Percentiles rank a stretch among this genome's conserved stretches.
phyloP scores from a whole-genome alignment of 768 basidiomycete species.

The Boletus sensibilis region DNA sequence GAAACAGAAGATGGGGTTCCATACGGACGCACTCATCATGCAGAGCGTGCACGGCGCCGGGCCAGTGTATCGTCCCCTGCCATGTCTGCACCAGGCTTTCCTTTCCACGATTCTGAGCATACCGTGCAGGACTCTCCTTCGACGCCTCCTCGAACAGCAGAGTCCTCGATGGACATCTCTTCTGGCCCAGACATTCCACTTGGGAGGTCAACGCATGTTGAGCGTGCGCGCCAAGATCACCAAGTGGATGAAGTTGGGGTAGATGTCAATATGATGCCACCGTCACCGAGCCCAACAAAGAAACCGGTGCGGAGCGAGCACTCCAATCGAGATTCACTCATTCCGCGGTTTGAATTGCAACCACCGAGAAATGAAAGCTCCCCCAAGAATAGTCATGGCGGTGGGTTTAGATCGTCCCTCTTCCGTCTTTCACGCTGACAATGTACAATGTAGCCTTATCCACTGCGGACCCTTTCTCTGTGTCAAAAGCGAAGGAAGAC shows the following conservation, averaged over 20 bases:
- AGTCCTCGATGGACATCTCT: constrained; percentile 26
- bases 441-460: constrained; percentile 8
- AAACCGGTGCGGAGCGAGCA: constrained; percentile 14
- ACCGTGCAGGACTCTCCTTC: constrained; percentile 16
- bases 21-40: constrained; percentile 62
- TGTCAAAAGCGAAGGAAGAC: constrained; percentile 26
- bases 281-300: constrained; percentile 49
- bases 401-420: constrained; percentile 14
- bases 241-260: constrained; percentile 34
- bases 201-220: constrained; percentile 40
- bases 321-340: constrained; percentile 29
- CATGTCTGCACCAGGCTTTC: constrained; percentile 38
- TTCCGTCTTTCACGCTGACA: neutral
- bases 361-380: constrained; percentile 21
- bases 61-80: constrained; percentile 34
- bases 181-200: constrained; percentile 25
- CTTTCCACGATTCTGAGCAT: constrained; percentile 23
- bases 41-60: constrained; percentile 45
- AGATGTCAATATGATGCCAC: constrained; percentile 46
- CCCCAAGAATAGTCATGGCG: constrained; percentile 12
- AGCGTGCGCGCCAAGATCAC: constrained; percentile 32
- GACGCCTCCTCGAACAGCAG: constrained; percentile 21
- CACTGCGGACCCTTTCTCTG: constrained; percentile 23
- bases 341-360: constrained; percentile 36
- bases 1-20: constrained; percentile 65